Evolutionary conservation across 2,329 filamentous ascomycete genomes (phyloP), one percentile per base, ranked within the genome.

Genomic region (Juglanconis juglandina): DNA sequence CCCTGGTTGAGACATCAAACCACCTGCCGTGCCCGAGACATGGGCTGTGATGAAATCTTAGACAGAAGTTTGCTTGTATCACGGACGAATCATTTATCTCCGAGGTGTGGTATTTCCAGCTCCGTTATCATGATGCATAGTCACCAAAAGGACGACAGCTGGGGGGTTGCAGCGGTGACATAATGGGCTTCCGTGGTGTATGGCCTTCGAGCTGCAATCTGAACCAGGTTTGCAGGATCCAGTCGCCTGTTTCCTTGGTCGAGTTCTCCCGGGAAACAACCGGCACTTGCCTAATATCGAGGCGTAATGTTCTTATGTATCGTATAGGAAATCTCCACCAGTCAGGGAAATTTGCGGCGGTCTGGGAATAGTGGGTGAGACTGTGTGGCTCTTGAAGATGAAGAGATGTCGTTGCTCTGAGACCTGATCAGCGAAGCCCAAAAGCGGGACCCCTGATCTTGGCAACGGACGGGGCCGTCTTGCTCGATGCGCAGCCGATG

Each of bases 81-180:
- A 42, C 6, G 39, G 39, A 4, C 39, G 39, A 42, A 14, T 5
- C 39, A 14, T 42, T 14, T 42, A 9, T 9, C 39, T 42, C 2
- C 17, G 30, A 41, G 24, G 24, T 24, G 24, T 24, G 24, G 24
- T 8, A 32, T 37, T 33, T 5, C 14, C 42, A 10, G 49, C 42
- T 34, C 35, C 13, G n/a, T 17, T 7, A 5, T 24, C 2, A 30
- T 44, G 5, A 17, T 42, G 11, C 6, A 9, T 34, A 14, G 48
- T 24, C 39, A 24, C 37, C 32, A 30, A 35, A 2, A 44, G 37
- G 7, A 32, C 39, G 8, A 17, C 35, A 30, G 24, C 46, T 35
- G 7, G 50, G 14, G 48, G 56, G 49, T 53, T 53, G 41, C 56
- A 58, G 33, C 13, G 11, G 49, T 58, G 56, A 58, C 56, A 52